phyloP scores from a whole-genome alignment of 169 alveolate genomes.

The Amoebophrya sp. region DNA sequence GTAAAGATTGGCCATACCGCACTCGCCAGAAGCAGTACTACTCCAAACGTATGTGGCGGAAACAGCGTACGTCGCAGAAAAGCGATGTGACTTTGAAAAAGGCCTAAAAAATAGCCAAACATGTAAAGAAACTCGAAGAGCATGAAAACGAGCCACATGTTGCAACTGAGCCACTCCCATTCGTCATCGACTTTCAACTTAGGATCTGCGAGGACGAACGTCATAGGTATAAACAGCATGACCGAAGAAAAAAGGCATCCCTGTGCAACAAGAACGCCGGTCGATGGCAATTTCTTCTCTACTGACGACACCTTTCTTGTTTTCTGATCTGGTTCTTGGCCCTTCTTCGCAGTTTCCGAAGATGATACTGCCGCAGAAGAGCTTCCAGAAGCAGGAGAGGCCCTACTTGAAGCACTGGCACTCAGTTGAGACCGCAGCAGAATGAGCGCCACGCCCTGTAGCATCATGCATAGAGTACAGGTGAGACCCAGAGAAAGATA shows the following conservation, averaged over 20 bases:
- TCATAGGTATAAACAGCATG: neutral
- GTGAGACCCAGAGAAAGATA: neutral
- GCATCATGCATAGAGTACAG: neutral
- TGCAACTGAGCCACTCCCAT: neutral
- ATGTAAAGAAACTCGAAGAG: neutral
- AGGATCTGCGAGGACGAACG: neutral
- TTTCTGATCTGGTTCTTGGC: too few species aligned
- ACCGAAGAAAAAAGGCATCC: neutral
- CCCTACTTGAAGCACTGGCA: too few species aligned
- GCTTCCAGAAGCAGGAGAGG: too few species aligned
- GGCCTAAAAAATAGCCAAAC: neutral
- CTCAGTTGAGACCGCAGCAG: too few species aligned
- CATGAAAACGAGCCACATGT: conserved; percentile 14
- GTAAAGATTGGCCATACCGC: neutral
- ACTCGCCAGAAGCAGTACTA: neutral
- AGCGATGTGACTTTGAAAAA: neutral
- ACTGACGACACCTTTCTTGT: too few species aligned
- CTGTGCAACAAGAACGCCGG: too few species aligned
- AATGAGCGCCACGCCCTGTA: neutral
- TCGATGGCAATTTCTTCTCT: too few species aligned
- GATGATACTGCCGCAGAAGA: too few species aligned
- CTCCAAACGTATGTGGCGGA: neutral
- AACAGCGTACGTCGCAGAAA: neutral
- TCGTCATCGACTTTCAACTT: neutral
- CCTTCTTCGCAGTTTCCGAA: too few species aligned